Evolutionary conservation across 148 eudicot species (phyloP).

Genomic region (Fallopia convolvulus): DNA sequence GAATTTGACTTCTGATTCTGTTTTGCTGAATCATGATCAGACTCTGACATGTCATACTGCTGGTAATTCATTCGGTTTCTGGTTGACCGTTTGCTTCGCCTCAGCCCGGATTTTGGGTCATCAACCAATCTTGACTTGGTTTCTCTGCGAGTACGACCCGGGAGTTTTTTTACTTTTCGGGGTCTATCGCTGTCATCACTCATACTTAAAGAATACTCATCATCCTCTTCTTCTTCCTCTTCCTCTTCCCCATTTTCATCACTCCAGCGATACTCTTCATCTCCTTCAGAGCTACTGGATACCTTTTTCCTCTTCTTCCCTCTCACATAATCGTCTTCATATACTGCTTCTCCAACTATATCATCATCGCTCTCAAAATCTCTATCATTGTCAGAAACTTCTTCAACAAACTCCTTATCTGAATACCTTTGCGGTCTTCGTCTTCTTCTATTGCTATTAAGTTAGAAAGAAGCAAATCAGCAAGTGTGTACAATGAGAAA

Average conservation of each 20-base stretch:
- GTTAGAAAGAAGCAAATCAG: constrained; percentile 3
- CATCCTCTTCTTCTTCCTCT: constrained; percentile 17
- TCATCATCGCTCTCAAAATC: constrained; percentile 76
- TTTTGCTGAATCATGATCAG: constrained; percentile 54
- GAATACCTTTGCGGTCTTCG: constrained; percentile 78
- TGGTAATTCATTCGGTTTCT: constrained; percentile 63
- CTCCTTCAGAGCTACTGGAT: constrained; percentile 86
- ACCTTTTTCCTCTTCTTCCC: constrained; percentile 44
- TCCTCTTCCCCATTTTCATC: constrained; percentile 76
- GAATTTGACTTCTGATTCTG: constrained; percentile 21
- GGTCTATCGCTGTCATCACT: constrained; percentile 79
- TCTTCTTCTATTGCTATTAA: constrained; percentile 59
- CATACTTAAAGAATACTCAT: constrained; percentile 25
- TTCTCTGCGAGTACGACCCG: constrained; percentile 52
- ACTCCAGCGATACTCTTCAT: constrained; percentile 72
- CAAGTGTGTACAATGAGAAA: background rate
- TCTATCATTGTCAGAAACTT: constrained; percentile 51
- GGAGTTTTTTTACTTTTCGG: constrained; percentile 29
- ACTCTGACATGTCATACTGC: constrained; percentile 64
- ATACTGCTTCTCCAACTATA: constrained; percentile 94
- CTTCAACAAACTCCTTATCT: constrained; percentile 57
- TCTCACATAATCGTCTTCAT: constrained; percentile 70
- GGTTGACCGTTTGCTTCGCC: constrained; percentile 84
- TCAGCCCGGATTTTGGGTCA: constrained; percentile 51
- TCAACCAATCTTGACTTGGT: constrained; percentile 44